phyloP scores from a whole-genome alignment of 2,329 filamentous ascomycete genomes.

The Raffaelea ambrosiae region DNA sequence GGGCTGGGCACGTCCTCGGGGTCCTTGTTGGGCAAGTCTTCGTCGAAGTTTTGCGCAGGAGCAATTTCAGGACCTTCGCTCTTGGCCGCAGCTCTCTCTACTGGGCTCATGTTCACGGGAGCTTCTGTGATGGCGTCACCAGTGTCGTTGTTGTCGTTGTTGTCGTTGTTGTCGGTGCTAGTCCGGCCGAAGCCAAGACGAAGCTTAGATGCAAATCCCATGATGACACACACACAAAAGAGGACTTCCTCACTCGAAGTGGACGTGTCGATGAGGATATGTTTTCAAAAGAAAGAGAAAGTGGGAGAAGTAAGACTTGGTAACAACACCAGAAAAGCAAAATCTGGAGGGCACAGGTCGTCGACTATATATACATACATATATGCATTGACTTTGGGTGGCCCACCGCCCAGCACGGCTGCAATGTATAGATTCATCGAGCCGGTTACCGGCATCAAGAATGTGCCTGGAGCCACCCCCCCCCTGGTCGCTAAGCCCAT shows the following conservation, averaged over 20 bases:
- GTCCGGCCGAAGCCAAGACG: neutral
- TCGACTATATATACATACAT: too few species aligned
- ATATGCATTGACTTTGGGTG: too few species aligned
- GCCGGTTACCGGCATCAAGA: too few species aligned
- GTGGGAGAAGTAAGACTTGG: neutral
- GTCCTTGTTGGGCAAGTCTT: constrained; percentile 4
- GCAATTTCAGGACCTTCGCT: neutral
- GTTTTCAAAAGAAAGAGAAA: neutral
- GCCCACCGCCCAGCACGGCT: too few species aligned
- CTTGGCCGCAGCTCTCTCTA: neutral
- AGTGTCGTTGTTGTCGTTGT: neutral
- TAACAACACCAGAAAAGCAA: neutral
- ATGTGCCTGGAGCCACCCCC: too few species aligned
- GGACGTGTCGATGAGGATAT: neutral
- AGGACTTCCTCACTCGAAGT: too few species aligned
- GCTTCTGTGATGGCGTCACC: neutral
- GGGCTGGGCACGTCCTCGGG: neutral
- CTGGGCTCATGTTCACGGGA: neutral
- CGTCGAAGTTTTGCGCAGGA: neutral
- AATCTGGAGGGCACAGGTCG: too few species aligned
- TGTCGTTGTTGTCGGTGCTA: too few species aligned
- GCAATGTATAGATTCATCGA: too few species aligned
- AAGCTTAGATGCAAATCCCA: neutral
- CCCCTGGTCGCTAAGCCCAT: too few species aligned
- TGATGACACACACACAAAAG: neutral